Evolutionary conservation across 2,329 filamentous ascomycete genomes (phyloP).

Genomic region (Colletotrichum filicis): DNA sequence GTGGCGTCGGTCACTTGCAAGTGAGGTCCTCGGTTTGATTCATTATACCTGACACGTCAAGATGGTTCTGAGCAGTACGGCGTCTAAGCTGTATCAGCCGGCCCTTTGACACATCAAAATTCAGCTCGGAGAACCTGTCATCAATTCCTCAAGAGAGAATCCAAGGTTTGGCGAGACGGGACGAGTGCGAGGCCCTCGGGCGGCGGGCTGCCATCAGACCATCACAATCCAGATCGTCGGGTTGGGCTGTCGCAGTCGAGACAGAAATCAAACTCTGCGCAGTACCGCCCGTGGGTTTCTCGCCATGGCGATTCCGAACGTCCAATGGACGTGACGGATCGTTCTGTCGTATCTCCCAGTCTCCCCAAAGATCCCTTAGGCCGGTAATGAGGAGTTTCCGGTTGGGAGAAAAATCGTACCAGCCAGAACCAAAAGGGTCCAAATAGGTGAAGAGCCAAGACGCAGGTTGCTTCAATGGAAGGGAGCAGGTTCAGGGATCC

Average conservation of each 20-base stretch:
- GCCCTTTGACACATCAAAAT: background rate
- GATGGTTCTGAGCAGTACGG: background rate
- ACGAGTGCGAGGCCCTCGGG: background rate
- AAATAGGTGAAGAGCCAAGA: conserved; percentile 24
- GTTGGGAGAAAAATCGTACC: conserved; percentile 26
- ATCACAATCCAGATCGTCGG: conserved; percentile 26
- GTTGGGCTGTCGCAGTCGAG: conserved; percentile 6
- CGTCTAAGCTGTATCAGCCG: background rate
- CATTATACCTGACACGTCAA: background rate
- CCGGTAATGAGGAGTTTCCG: conserved; percentile 20
- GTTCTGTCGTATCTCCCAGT: conserved; percentile 2
- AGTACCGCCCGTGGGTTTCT: background rate
- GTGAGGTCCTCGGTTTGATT: conserved; percentile 3
- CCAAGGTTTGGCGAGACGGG: conserved; percentile 15
- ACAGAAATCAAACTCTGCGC: conserved; percentile 9
- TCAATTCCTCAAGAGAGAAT: background rate
- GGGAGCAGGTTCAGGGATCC: conserved; percentile 28
- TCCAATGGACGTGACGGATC: conserved; percentile 10
- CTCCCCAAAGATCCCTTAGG: background rate
- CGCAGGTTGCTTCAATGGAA: conserved; percentile 2
- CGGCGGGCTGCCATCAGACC: conserved; percentile 1
- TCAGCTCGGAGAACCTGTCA: background rate
- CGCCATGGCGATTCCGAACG: background rate
- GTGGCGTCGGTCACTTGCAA: conserved; percentile 11
- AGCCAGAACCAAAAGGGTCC: conserved; percentile 11